Base-by-base conservation (phyloP, 2,329 filamentous ascomycete species). In the Canariomyces notabilis region DNA sequence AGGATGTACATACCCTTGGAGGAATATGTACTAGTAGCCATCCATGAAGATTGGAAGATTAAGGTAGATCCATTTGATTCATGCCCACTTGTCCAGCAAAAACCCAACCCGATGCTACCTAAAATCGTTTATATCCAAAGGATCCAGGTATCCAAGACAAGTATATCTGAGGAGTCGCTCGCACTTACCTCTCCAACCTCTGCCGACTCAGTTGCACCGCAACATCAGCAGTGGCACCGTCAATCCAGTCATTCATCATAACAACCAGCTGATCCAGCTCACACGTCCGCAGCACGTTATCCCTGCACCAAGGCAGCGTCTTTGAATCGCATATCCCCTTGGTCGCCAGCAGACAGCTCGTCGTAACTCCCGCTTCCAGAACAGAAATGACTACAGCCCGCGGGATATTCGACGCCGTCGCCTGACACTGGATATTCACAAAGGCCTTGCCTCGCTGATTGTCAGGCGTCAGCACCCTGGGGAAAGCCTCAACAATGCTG, bases 221-320 rank as follows among this genome's bases (percentile, higher is more conserved):
- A 5, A 72, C 65, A 61, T 75, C 70, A 3, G 67, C 67, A 16
- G 71, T 75, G 18, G 64, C 72, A 0, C 73, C 73, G 53, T 75
- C 72, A 37, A 76, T 65, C 50, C 74, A 76, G 48, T 76, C 74
- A 61, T 77, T 75, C 62, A 76, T 64, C 15, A 73, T 59, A 3
- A 75, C 69, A 1, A 75, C 64, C 2, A 69, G 57, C 37, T 68
- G 59, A n/a, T 69, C 65, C 9, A 57, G 51, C 37, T 57, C 59
- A 44, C 74, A 63, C n/a, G 59, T 57, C 34, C 54, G 59, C 15
- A 67, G 55, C 1, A 62, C 64, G 45, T 76, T 70, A 5, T 66
- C 62, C 37, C 62, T 60, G 46, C 74, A 61, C 66, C 74, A 67
- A 6, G 72, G 71, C 55, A 75, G 51, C 5, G 71, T 72, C 61